phyloP scores from a whole-genome alignment of 176 grass and related monocot genomes.

The Oryza longistaminata region DNA sequence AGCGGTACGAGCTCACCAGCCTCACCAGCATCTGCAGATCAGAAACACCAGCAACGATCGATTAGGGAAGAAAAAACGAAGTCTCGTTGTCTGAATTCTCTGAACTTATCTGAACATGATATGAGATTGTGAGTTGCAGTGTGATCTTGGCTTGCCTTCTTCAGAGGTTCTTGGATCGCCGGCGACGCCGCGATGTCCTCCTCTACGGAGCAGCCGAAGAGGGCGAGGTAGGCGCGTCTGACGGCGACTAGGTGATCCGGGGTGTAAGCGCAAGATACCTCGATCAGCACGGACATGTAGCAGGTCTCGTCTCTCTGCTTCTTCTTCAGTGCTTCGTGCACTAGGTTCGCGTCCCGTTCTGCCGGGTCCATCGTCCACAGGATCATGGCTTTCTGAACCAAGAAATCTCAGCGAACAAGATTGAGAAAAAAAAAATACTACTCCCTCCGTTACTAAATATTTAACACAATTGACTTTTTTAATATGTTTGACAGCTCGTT shows the following conservation, averaged over 20 bases:
- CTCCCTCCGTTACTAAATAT: no score
- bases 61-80: neutral
- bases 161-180: conserved; percentile 44
- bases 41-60: neutral
- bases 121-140: no score
- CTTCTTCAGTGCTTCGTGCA: conserved; percentile 58
- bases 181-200: conserved; percentile 59
- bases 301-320: conserved; percentile 26
- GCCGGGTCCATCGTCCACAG: conserved; percentile 79
- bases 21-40: conserved; percentile 40
- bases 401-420: neutral
- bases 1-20: conserved; percentile 57
- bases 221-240: conserved; percentile 51
- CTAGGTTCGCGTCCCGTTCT: conserved; percentile 77
- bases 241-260: conserved; percentile 79
- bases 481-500: no score
- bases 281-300: conserved; percentile 45
- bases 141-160: conserved; percentile 32
- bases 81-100: neutral
- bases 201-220: conserved; percentile 68
- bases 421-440: neutral
- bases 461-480: no score
- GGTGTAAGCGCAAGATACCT: conserved; percentile 65
- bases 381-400: conserved; percentile 59
- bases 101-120: neutral